Evolutionary conservation across 768 basidiomycete genomes (phyloP).

Genomic region (Boletus sp.): DNA sequence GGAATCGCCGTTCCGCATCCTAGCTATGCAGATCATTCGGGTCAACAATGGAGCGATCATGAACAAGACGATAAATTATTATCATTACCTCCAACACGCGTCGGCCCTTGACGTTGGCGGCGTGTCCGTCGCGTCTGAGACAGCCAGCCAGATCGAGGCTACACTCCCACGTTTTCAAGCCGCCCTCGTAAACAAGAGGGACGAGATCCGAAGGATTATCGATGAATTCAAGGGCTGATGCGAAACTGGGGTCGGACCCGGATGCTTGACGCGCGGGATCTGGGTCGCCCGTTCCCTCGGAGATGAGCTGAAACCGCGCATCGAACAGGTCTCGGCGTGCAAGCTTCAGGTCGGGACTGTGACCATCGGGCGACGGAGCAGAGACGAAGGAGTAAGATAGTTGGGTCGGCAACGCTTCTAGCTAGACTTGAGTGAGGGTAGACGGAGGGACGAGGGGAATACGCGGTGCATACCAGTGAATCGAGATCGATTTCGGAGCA

Average conservation of each 20-base stretch:
- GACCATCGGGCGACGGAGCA: conserved; percentile 43
- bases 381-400: conserved; percentile 80
- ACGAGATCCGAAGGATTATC: conserved; percentile 88
- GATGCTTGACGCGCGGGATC: conserved; percentile 22
- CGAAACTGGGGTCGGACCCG: not conserved
- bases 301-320: conserved; percentile 90
- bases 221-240: conserved; percentile 57
- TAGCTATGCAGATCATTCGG: conserved; percentile 45
- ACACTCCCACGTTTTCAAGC: conserved; percentile 98
- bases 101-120: conserved; percentile 41
- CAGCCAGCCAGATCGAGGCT: conserved; percentile 82
- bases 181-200: conserved; percentile 92
- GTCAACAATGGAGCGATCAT: not conserved
- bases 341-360: conserved; percentile 36
- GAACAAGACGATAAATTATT: not conserved
- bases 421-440: conserved; percentile 41
- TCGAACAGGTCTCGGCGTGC: conserved; percentile 89
- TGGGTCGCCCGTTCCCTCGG: conserved; percentile 44
- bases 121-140: conserved; percentile 38
- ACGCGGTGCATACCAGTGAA: conserved; percentile 30
- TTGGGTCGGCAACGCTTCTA: conserved; percentile 62
- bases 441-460: not conserved
- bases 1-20: conserved; percentile 95
- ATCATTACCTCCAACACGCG: conserved; percentile 66
- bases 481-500: conserved; percentile 32